Conservation (phyloP, 768 basidiomycete genomes). For the Neoboletus brunneissimus region DNA sequence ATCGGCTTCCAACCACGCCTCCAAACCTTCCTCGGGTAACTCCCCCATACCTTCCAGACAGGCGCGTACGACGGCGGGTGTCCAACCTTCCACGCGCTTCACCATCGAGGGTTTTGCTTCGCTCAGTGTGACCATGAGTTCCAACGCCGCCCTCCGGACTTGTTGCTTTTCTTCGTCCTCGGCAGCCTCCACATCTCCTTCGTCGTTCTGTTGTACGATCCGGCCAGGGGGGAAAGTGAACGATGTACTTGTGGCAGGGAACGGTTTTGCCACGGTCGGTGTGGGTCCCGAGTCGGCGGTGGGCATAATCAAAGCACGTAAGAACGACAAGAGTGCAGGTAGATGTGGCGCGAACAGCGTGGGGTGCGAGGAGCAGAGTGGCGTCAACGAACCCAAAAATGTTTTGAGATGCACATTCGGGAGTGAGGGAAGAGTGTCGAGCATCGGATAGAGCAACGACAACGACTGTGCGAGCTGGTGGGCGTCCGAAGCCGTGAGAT, state of each 20-base stretch:
- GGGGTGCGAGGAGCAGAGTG: conserved; percentile 65
- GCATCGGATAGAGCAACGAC: conserved; percentile 65
- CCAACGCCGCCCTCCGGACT: conserved; percentile 69
- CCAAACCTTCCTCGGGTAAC: conserved; percentile 58
- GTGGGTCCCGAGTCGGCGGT: conserved; percentile 52
- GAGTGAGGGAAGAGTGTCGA: conserved; percentile 66
- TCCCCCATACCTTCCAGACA: conserved; percentile 84
- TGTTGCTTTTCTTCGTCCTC: conserved; percentile 67
- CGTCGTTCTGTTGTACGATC: conserved; percentile 28
- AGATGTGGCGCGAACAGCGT: conserved; percentile 75
- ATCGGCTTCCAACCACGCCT: conserved; percentile 70
- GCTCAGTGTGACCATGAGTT: conserved; percentile 79
- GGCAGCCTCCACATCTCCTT: conserved; percentile 36
- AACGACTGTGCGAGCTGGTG: conserved; percentile 60
- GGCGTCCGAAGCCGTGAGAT: conserved; percentile 60
- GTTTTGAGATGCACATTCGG: conserved; percentile 53
- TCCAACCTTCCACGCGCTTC: conserved; percentile 66
- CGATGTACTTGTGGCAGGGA: conserved; percentile 32
- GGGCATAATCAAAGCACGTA: conserved; percentile 70
- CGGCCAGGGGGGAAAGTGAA: conserved; percentile 42
- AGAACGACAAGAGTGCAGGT: conserved; percentile 61
- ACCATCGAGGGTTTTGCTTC: conserved; percentile 75
- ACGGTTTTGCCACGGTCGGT: conserved; percentile 49
- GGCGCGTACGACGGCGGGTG: conserved; percentile 63
- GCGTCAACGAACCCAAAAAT: conserved; percentile 68